Evolutionary conservation across 148 eudicot genomes (phyloP).

Genomic region (Chenopodium quinoa): DNA sequence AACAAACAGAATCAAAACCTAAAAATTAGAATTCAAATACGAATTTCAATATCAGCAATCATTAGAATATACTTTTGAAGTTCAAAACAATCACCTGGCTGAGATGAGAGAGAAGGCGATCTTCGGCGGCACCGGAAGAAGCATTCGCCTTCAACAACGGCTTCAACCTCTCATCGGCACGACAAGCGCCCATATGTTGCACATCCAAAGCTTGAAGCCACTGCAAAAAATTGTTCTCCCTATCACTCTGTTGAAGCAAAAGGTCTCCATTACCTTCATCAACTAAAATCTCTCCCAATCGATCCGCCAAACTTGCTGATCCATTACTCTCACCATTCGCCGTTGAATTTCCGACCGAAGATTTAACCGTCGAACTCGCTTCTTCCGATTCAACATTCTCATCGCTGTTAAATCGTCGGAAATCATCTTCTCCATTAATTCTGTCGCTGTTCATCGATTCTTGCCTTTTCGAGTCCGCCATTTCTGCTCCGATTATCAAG

Average conservation of each 20-base stretch:
- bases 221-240: slow-evolving; percentile 50
- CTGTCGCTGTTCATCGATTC: slow-evolving; percentile 29
- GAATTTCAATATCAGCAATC: background rate
- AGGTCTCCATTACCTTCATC: slow-evolving; percentile 62
- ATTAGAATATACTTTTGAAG: background rate
- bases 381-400: slow-evolving; percentile 4
- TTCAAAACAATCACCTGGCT: slow-evolving; percentile 48
- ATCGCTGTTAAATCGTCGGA: slow-evolving; percentile 3
- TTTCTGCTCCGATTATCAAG: background rate
- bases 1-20: background rate
- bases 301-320: slow-evolving; percentile 42
- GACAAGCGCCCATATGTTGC: slow-evolving; percentile 90
- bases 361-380: slow-evolving; percentile 4
- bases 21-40: background rate
- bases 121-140: slow-evolving; percentile 66
- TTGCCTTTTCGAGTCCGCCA: slow-evolving; percentile 42
- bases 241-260: slow-evolving; percentile 49
- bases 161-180: slow-evolving; percentile 82
- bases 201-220: slow-evolving; percentile 80
- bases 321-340: slow-evolving; percentile 16
- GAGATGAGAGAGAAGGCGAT: slow-evolving; percentile 73
- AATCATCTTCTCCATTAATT: slow-evolving; percentile 21
- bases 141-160: slow-evolving; percentile 73
- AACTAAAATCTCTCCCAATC: slow-evolving; percentile 43
- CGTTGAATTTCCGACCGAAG: slow-evolving; percentile 7